Conservation (phyloP, 2,329 filamentous ascomycete genomes). For the Tolypocladium ovalisporum region DNA sequence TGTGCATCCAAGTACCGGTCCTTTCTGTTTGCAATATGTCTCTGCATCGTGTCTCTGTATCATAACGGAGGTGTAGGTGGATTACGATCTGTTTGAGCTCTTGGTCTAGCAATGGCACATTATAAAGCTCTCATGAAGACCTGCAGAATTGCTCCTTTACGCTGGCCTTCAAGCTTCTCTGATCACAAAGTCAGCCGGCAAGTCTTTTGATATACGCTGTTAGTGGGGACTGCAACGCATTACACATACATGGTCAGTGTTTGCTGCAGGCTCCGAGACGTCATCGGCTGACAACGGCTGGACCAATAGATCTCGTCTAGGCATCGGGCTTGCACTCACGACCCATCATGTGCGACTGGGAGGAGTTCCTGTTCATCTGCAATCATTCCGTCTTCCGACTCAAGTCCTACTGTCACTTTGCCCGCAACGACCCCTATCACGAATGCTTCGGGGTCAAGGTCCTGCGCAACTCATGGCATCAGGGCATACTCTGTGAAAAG, state of each 20-base stretch:
- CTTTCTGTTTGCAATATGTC: neutral
- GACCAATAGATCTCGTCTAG: neutral
- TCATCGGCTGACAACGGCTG: neutral
- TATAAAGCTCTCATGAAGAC: neutral
- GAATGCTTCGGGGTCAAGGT: slow-evolving; percentile 58
- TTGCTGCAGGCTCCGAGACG: neutral
- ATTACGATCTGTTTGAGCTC: neutral
- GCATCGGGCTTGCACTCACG: neutral
- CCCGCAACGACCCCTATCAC: slow-evolving; percentile 61
- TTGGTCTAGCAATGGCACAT: neutral
- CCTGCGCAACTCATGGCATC: slow-evolving; percentile 48
- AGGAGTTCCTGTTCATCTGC: slow-evolving; percentile 58
- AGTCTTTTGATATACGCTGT: neutral
- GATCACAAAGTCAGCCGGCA: neutral
- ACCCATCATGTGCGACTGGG: slow-evolving; percentile 57
- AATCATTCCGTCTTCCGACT: slow-evolving; percentile 48
- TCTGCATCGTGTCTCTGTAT: neutral
- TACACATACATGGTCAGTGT: neutral
- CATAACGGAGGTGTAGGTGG: neutral
- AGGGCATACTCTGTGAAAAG: slow-evolving; percentile 39
- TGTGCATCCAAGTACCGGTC: neutral
- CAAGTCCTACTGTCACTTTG: slow-evolving; percentile 63
- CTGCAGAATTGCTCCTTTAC: neutral
- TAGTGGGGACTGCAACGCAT: neutral
- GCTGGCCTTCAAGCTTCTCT: neutral